These are phyloP conservation scores for Yamadazyma epiphylla DNA, from an alignment of 1,139 yeast genomes.

Conservation along the genomic window DNA sequence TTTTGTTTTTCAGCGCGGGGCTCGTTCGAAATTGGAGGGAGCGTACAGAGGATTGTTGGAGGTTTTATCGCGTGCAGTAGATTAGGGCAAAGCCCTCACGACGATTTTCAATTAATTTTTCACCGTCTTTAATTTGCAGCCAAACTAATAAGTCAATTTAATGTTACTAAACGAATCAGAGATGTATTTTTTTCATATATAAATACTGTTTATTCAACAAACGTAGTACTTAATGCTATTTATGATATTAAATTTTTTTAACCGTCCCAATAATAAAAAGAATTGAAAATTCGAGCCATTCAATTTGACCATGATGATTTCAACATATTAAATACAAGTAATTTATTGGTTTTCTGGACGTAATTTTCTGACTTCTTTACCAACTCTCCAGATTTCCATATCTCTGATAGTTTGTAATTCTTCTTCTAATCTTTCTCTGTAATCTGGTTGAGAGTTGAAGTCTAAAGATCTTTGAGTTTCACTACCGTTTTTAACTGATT, in stretches of 20 bases:
- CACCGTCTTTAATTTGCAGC: no score
- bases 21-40: no score
- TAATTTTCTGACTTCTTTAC: slow-evolving; percentile 98
- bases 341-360: slow-evolving; percentile 94
- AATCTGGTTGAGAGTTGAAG: slow-evolving; percentile 96
- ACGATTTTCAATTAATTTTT: no score
- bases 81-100: no score
- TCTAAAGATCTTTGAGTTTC: slow-evolving; percentile 98
- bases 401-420: slow-evolving; percentile 91
- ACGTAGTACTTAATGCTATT: slow-evolving; percentile 27
- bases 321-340: background rate
- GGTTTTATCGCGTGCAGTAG: no score
- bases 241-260: slow-evolving; percentile 16
- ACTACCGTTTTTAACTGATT: slow-evolving; percentile 90
- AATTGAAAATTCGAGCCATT: slow-evolving; percentile 2
- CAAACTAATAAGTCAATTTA: no score
- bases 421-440: slow-evolving; percentile 93
- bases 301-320: slow-evolving; percentile 1
- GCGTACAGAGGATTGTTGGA: no score
- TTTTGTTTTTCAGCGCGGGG: no score
- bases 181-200: background rate
- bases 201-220: slow-evolving; percentile 39
- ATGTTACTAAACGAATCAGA: slow-evolving; percentile 2
- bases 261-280: slow-evolving; percentile 6
- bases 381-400: slow-evolving; percentile 99